phyloP scores from a whole-genome alignment of 2,329 filamentous ascomycete genomes.

The Clarireedia paspali region DNA sequence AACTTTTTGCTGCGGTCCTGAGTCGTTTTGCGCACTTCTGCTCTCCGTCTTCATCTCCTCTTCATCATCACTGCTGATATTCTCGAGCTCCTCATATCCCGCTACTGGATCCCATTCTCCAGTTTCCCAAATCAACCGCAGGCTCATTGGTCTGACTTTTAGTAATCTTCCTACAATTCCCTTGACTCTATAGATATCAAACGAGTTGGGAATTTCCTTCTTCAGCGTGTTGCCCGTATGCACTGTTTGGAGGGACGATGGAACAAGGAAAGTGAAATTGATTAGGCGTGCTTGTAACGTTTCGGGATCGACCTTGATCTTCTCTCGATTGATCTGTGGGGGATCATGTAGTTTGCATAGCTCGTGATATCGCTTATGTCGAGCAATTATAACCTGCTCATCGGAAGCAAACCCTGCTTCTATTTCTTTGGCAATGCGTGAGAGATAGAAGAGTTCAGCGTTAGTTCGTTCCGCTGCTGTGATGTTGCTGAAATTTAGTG shows the following conservation, averaged over 20 bases:
- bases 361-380: conserved; percentile 65
- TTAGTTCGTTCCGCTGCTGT: conserved; percentile 69
- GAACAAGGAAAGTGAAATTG: conserved; percentile 46
- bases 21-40: background rate
- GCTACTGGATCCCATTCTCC: conserved; percentile 80
- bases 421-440: conserved; percentile 71
- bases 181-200: conserved; percentile 75
- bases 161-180: conserved; percentile 70
- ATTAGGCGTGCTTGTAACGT: conserved; percentile 76
- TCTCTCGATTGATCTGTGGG: conserved; percentile 42
- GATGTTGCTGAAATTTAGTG: conserved; percentile 68
- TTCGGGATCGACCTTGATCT: conserved; percentile 58
- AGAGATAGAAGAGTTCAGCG: conserved; percentile 90
- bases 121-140: conserved; percentile 78
- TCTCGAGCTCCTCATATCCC: conserved; percentile 51
- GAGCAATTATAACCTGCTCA: conserved; percentile 46
- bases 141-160: conserved; percentile 50
- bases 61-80: conserved; percentile 45
- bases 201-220: conserved; percentile 59
- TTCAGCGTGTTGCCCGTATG: conserved; percentile 15
- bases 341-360: conserved; percentile 73
- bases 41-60: conserved; percentile 20
- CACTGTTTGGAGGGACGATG: conserved; percentile 11
- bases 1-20: background rate
- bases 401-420: conserved; percentile 46